Base-by-base conservation (phyloP, 768 basidiomycete genomes). In the Cystofilobasidium bisporidii region DNA sequence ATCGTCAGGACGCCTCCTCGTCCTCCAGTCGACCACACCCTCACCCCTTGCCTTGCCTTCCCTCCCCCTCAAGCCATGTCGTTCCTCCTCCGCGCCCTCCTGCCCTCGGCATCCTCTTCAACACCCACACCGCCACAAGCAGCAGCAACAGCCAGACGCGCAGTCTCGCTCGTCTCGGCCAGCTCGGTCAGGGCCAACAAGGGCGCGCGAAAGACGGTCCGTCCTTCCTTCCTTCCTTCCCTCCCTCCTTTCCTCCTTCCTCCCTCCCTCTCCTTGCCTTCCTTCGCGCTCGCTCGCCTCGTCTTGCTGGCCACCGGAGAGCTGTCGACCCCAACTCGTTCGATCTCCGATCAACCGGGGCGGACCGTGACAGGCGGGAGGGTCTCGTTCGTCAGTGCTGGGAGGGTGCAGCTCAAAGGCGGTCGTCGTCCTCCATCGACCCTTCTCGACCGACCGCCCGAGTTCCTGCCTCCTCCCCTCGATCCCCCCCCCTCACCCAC, bases 21-120 rank as follows among this genome's bases (percentile, higher is more conserved):
- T 15, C 43, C 43, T 15, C 43, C 57, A 8, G 12, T 59, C 5
- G 32, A 26, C n/a, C 28, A 14, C 47, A 17, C 38, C 24, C 60
- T 12, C 41, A 1, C 41, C 14, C 60, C n/a, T 8, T 26, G 4
- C n/a, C 30, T 2, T 32, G 8, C 22, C 12, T 32, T 40, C 5
- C n/a, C 40, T 43, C 33, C 3, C 60, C n/a, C 60, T 24, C 3
- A 9, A 5, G 9, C 60, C 38, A 61, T 61, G 40, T 20, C 55
- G 17, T 64, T 47, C 17, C 63, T 64, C 48, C 47, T 64, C 12
- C 32, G 28, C 24, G 14, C 63, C 26, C 63, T 64, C n/a, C 48
- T 17, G 14, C 43, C 43, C 10, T 5, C 43, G 14, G 43, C 43
- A 17, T 53, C 62, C 33, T 15, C 48, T 4, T 33, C 62, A n/a